Percentiles rank a stretch among this genome's conserved stretches.
phyloP scores from a whole-genome alignment of 768 basidiomycete genomes.

The Dacryopinax primogenitus region DNA sequence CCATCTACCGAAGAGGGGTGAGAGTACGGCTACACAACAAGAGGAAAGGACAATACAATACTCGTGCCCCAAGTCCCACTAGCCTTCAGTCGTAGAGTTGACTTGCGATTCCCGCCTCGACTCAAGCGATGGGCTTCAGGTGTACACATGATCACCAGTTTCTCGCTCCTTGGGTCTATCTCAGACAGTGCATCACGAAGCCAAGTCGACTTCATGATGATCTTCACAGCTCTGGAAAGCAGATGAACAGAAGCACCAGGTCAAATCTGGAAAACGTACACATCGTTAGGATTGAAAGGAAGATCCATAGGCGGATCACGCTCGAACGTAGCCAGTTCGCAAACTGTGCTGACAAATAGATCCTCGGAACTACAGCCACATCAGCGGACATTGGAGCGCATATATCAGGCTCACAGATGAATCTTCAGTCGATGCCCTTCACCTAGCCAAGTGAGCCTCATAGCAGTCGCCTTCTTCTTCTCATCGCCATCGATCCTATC shows the following conservation, averaged over 20 bases:
- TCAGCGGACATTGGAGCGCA: too few species aligned
- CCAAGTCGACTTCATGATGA: constrained; percentile 80
- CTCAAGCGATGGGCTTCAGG: constrained; percentile 31
- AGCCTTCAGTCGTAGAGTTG: constrained; percentile 68
- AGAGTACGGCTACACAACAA: background rate
- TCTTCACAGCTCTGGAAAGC: constrained; percentile 49
- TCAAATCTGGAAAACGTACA: constrained; percentile 33
- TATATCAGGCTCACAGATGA: constrained; percentile 42
- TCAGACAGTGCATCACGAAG: constrained; percentile 85
- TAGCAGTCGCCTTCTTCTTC: constrained; percentile 51
- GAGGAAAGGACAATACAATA: background rate
- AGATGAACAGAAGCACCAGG: background rate
- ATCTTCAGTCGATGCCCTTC: constrained; percentile 65
- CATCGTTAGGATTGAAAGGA: constrained; percentile 55
- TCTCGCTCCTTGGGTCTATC: constrained; percentile 76
- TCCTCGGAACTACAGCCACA: constrained; percentile 42
- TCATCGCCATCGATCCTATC: constrained; percentile 35
- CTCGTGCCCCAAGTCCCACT: constrained; percentile 69
- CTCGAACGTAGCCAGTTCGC: constrained; percentile 75
- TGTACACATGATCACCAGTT: constrained; percentile 68
- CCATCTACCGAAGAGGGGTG: constrained; percentile 54
- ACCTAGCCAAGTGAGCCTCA: constrained; percentile 74
- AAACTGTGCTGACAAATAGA: constrained; percentile 69
- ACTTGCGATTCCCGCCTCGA: constrained; percentile 29
- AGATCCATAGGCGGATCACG: constrained; percentile 72